Base-by-base conservation (phyloP, 192 early-diverging fungal genomes). In the Gryganskiella cystojenkinii region DNA sequence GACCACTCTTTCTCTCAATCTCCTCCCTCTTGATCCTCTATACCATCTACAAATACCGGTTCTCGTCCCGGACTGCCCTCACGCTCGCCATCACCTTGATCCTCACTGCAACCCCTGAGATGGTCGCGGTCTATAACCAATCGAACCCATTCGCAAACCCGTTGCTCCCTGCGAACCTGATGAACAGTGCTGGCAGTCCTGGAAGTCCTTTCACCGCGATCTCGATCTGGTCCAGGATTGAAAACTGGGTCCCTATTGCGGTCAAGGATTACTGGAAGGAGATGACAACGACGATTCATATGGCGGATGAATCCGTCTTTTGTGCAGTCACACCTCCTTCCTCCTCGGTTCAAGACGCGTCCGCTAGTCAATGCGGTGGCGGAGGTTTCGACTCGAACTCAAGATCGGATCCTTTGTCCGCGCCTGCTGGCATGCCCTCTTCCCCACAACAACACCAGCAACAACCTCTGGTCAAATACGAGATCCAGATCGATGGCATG, bases 401-500 rank as follows among this genome's bases (percentile, higher is more conserved):
- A 45, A 44, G 61, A 66, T 56, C 70, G 40, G 33, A 6, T 50
- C 45, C 47, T 56, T 28, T 31, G 40, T 31, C 51, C 22, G 19
- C 22, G 28, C 35, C 34, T 20, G 5, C 13, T 31, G 24, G 20
- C 51, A 6, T 13, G 22, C 9, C 24, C 35, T 4, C 61, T 19
- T 13, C 51, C 35, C 10, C 28, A 47, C 28, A 30, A 55, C 17
- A 31, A 40, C n/a, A 58, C 35, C 10, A 35, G 44, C 28, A 30
- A 55, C 17, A 31, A 40, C 35, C 54, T 42, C 49, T 66, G 14
- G 9, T 72, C 11, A 60, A 69, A 14, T 80, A 82, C 46, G 70
- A 71, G n/a, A 28, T 82, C 2, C 22, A 57, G 6, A 61, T 88
- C 6, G 59, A 86, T 2, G 87, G 87, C 13, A 80, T 88, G 46